Conservation (phyloP, 2,329 filamentous ascomycete species). For the Phialemonium atrogriseum region DNA sequence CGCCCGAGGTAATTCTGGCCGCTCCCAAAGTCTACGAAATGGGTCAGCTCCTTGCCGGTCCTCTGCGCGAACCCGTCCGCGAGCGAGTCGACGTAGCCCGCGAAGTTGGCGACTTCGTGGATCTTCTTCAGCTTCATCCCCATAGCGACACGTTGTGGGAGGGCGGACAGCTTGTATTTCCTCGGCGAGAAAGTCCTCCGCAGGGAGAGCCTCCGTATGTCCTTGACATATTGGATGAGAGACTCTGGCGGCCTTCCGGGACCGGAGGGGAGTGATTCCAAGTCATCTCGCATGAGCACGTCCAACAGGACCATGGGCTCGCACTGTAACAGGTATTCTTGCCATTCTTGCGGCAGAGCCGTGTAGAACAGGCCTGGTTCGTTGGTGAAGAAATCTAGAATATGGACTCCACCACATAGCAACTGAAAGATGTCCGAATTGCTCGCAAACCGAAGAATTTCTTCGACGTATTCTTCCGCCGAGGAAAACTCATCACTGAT, state of each 20-base stretch:
- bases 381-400: constrained; percentile 89
- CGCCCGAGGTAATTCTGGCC: constrained; percentile 94
- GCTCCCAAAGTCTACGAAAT: constrained; percentile 92
- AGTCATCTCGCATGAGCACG: constrained; percentile 70
- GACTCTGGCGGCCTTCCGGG: constrained; percentile 35
- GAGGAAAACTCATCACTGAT: constrained; percentile 61
- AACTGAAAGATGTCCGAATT: constrained; percentile 72
- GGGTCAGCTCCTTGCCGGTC: constrained; percentile 57
- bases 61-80: constrained; percentile 49
- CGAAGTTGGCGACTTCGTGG: constrained; percentile 87
- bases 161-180: constrained; percentile 38
- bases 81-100: constrained; percentile 66
- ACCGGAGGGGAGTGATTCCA: constrained; percentile 30
- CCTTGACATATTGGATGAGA: constrained; percentile 63
- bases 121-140: constrained; percentile 97
- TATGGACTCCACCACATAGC: constrained; percentile 94
- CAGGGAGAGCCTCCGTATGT: constrained; percentile 63
- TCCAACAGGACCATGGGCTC: constrained; percentile 72
- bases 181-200: constrained; percentile 47
- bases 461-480: constrained; percentile 69
- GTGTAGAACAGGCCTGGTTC: constrained; percentile 74
- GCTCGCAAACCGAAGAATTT: constrained; percentile 67
- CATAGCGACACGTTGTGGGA: constrained; percentile 66
- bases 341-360: constrained; percentile 74
- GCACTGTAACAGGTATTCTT: constrained; percentile 62